A percentile compares a stretch with the other conserved stretches of the same genome.
phyloP scores from a whole-genome alignment of 2,329 filamentous ascomycete genomes.

The Colletotrichum incanum region DNA sequence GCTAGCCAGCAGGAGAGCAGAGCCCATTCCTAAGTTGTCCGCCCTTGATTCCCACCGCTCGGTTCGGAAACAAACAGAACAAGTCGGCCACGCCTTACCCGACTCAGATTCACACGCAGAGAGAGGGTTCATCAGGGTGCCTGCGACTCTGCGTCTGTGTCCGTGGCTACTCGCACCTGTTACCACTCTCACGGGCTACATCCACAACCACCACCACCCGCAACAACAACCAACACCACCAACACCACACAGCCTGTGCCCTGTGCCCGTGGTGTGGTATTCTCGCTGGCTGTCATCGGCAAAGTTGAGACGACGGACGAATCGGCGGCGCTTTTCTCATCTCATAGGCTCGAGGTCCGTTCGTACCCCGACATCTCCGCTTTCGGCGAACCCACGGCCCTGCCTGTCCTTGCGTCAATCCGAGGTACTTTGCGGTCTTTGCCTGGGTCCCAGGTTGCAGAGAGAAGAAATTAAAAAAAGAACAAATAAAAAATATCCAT shows the following conservation, averaged over 20 bases:
- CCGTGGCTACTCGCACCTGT: not conserved
- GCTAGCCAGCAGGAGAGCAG: slow-evolving; percentile 8
- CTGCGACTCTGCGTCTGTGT: not conserved
- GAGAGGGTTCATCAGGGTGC: slow-evolving; percentile 29
- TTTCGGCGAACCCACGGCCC: slow-evolving; percentile 45
- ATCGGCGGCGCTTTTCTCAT: slow-evolving; percentile 32
- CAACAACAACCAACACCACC: not conserved
- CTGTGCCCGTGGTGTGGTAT: not conserved
- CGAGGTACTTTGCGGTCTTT: slow-evolving; percentile 24
- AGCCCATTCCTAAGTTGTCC: slow-evolving; percentile 9
- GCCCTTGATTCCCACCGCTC: slow-evolving; percentile 16
- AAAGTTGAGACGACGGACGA: slow-evolving; percentile 43
- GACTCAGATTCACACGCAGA: not conserved
- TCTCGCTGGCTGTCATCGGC: slow-evolving; percentile 33
- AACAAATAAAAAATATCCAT: slow-evolving; percentile 11
- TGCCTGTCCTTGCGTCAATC: slow-evolving; percentile 40
- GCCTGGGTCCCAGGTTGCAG: slow-evolving; percentile 1
- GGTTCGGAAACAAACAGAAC: not conserved
- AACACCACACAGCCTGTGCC: slow-evolving; percentile 1
- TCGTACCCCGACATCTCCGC: slow-evolving; percentile 45
- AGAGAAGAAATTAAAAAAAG: not conserved
- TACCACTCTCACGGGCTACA: not conserved
- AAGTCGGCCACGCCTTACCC: slow-evolving; percentile 2
- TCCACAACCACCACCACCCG: not conserved
- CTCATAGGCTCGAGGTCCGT: slow-evolving; percentile 35